Evolutionary conservation across 768 basidiomycete genomes (phyloP), one percentile per base, ranked within the genome.

Genomic region (Termitomyces sp.): DNA sequence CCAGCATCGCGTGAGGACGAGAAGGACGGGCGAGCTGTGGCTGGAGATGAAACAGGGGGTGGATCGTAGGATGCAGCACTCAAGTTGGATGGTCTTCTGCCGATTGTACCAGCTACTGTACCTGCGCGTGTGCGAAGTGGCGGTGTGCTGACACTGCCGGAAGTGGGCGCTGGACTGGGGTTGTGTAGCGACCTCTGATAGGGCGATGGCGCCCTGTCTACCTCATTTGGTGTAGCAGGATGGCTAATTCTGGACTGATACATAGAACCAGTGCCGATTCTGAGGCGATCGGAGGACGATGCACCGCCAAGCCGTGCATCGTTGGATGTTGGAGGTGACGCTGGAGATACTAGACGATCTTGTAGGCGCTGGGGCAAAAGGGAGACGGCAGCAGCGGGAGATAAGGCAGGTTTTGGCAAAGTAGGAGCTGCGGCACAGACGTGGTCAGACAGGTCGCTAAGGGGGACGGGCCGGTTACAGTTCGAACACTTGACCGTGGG

Each of bases 401-500:
- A 75, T 34, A 73, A 66, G 3, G 71, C 39, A 29, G 75, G 75
- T 47, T 71, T 74, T 18, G 72, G 74, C 2, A 75, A 66, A 16
- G 71, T 66, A 49, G 82, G 77, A 10, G 77, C 67, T 18, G 85
- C 77, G 1, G 81, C 78, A 70, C 94, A 97, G 67, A 84, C 75
- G 68, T 96, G 94, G 60, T 92, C 88, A 37, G 85, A 85, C 36
- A 96, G 84, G 47, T 85, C 78, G 48, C 79, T 73, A 36, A 96
- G 77, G 33, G 88, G 84, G 39, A 97, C 89, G 1, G 81, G 83
- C 9, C 75, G 73, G 64, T 75, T 74, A 68, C 94, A 97, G 31
- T 75, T 87, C 2, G 91, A 91, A 70, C 94, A 97, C 69, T 88
- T 95, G 59, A 94, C 87, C 2, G 85, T 77, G 5, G 94, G 92